These are phyloP conservation scores for Clonostachys rosea DNA, from an alignment of 2,329 filamentous ascomycete genomes.

Conservation along the genomic window DNA sequence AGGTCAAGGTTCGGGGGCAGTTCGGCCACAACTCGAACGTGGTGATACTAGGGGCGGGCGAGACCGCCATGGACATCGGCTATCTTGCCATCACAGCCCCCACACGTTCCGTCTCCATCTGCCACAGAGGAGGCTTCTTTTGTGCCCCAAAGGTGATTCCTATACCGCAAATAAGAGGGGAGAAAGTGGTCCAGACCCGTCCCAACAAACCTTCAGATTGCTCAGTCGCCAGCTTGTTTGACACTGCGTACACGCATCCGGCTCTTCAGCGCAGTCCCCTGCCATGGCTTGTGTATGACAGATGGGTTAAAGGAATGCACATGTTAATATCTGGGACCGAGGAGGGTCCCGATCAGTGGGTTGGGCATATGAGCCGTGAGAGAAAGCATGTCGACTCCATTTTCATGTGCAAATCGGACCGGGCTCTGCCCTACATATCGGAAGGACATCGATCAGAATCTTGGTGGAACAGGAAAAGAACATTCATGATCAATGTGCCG, in stretches of 20 bases:
- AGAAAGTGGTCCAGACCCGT: background rate
- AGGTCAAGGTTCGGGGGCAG: conserved; percentile 30
- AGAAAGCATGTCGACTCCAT: conserved; percentile 29
- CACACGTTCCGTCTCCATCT: conserved; percentile 30
- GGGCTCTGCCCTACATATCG: conserved; percentile 36
- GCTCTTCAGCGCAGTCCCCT: conserved; percentile 32
- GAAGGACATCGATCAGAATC: conserved; percentile 23
- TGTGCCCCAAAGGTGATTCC: conserved; percentile 5
- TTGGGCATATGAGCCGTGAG: conserved; percentile 32
- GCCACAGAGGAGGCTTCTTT: conserved; percentile 31
- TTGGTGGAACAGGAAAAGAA: conserved; percentile 24
- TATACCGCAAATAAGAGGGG: background rate
- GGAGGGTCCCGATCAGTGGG: conserved; percentile 41
- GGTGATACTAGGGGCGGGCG: conserved; percentile 34
- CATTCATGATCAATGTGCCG: conserved; percentile 29
- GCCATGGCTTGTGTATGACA: conserved; percentile 40
- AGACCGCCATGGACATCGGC: conserved; percentile 36
- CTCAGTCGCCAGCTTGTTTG: conserved; percentile 41
- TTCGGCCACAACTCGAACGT: conserved; percentile 31
- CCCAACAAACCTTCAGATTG: conserved; percentile 41
- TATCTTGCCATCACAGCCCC: conserved; percentile 33
- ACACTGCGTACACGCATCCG: conserved; percentile 45
- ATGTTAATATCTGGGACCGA: conserved; percentile 37
- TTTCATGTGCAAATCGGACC: conserved; percentile 36
- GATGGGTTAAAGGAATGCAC: conserved; percentile 35